phyloP scores from a whole-genome alignment of 2,329 filamentous ascomycete species.

The Sclerotiophoma versabilis region DNA sequence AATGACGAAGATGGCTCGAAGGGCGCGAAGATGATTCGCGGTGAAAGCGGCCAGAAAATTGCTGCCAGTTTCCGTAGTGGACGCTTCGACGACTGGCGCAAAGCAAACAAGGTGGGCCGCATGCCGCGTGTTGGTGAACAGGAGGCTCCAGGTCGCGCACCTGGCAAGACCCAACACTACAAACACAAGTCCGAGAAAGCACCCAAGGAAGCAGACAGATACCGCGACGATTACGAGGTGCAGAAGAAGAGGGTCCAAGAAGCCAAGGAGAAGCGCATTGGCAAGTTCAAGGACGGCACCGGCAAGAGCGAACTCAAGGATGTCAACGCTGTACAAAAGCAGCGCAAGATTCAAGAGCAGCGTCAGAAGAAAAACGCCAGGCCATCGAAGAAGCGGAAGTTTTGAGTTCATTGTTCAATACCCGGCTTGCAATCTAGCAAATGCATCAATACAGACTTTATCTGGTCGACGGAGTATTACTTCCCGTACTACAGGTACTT shows the following conservation, averaged over 20 bases:
- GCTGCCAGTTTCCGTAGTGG: slow-evolving; percentile 92
- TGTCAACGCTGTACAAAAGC: slow-evolving; percentile 83
- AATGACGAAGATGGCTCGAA: slow-evolving; percentile 95
- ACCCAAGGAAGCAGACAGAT: slow-evolving; percentile 93
- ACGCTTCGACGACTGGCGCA: slow-evolving; percentile 91
- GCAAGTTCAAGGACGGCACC: slow-evolving; percentile 75
- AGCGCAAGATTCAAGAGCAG: slow-evolving; percentile 77
- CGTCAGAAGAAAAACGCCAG: slow-evolving; percentile 87
- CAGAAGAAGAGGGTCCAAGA: slow-evolving; percentile 90
- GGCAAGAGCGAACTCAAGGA: slow-evolving; percentile 79
- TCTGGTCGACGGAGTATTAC: slow-evolving; percentile 1
- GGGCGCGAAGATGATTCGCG: slow-evolving; percentile 75
- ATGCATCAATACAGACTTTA: slow-evolving; percentile 17
- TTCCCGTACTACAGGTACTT: slow-evolving; percentile 3
- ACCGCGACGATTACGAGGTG: slow-evolving; percentile 85
- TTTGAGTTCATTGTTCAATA: slow-evolving; percentile 35
- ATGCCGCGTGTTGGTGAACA: slow-evolving; percentile 83
- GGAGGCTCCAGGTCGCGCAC: slow-evolving; percentile 59
- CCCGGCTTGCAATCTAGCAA: slow-evolving; percentile 16
- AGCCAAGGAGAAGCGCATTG: slow-evolving; percentile 83
- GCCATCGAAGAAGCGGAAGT: slow-evolving; percentile 68
- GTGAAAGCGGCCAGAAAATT: slow-evolving; percentile 95
- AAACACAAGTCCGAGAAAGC: slow-evolving; percentile 87
- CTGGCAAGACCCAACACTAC: slow-evolving; percentile 55
- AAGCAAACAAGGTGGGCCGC: slow-evolving; percentile 79